A percentile compares a stretch with the other conserved stretches of the same genome.
Conservation (phyloP, 1,284 basidiomycete genomes). For the Ustilago trichophora region DNA sequence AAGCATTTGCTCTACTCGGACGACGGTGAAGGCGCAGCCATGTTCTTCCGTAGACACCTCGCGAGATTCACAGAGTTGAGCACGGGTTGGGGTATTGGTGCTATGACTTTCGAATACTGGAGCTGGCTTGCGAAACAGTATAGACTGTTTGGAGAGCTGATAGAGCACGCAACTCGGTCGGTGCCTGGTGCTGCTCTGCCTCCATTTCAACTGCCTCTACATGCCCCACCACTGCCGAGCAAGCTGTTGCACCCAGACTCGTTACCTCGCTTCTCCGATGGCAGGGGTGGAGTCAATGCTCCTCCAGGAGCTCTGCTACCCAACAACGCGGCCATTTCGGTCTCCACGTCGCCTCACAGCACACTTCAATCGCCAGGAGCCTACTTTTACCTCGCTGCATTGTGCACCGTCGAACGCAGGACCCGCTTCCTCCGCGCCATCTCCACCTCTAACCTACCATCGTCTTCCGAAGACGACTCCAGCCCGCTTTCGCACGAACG, state of each 20-base stretch:
- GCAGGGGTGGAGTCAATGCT: constrained; percentile 12
- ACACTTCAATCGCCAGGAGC: constrained; percentile 30
- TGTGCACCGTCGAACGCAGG: constrained; percentile 56
- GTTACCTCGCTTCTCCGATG: constrained; percentile 16
- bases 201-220: constrained; percentile 24
- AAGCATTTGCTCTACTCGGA: constrained; percentile 83
- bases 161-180: constrained; percentile 37
- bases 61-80: constrained; percentile 86
- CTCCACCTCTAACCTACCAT: background rate
- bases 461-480: constrained; percentile 7
- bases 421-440: constrained; percentile 22
- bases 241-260: constrained; percentile 43
- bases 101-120: constrained; percentile 96
- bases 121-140: constrained; percentile 90
- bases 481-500: constrained; percentile 50
- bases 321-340: constrained; percentile 31
- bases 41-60: constrained; percentile 82
- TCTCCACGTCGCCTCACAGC: constrained; percentile 15
- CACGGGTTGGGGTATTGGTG: constrained; percentile 94
- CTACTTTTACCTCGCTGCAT: constrained; percentile 57
- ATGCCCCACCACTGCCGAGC: constrained; percentile 49
- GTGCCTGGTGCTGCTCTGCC: constrained; percentile 32
- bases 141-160: constrained; percentile 54
- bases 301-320: constrained; percentile 39
- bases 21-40: constrained; percentile 75